A percentile compares a stretch with the other conserved stretches of the same genome.
These are phyloP conservation scores for Daedaleopsis sinensis DNA, from an alignment of 768 basidiomycete genomes.

Conservation along the genomic window DNA sequence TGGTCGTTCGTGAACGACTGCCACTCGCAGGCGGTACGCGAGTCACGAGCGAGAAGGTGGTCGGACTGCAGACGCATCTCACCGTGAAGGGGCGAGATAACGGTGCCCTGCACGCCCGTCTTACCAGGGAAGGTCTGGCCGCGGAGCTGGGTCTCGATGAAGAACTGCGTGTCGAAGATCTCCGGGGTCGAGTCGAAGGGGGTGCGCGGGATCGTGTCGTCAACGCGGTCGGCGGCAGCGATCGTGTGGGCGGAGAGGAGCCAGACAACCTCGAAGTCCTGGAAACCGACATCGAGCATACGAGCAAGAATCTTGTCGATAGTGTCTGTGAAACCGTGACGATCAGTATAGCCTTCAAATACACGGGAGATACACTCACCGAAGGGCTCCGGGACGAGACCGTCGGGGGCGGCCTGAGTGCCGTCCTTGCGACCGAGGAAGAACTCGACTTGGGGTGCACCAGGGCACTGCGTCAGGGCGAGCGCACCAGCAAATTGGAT, in stretches of 20 bases:
- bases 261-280: slow-evolving; percentile 37
- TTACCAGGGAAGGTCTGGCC: slow-evolving; percentile 45
- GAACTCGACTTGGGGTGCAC: slow-evolving; percentile 39
- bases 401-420: slow-evolving; percentile 19
- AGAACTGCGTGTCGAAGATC: slow-evolving; percentile 48
- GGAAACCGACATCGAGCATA: slow-evolving; percentile 39
- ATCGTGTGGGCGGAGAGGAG: slow-evolving; percentile 35
- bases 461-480: slow-evolving; percentile 39
- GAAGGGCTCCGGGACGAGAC: slow-evolving; percentile 23
- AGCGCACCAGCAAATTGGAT: slow-evolving; percentile 40
- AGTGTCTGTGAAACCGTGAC: slow-evolving; percentile 10
- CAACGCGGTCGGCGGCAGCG: slow-evolving; percentile 22
- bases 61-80: slow-evolving; percentile 38
- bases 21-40: slow-evolving; percentile 34
- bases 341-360: not conserved
- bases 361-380: not conserved
- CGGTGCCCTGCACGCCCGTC: slow-evolving; percentile 27
- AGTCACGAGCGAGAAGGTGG: slow-evolving; percentile 30
- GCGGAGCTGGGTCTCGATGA: slow-evolving; percentile 45
- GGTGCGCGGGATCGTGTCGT: slow-evolving; percentile 34
- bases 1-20: slow-evolving; percentile 30
- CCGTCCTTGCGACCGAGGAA: slow-evolving; percentile 33
- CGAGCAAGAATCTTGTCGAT: slow-evolving; percentile 31
- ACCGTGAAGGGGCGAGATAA: slow-evolving; percentile 29
- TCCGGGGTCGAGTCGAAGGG: slow-evolving; percentile 51